A percentile compares a stretch with the other conserved stretches of the same genome.
These are phyloP conservation scores for Chlorella variabilis DNA, from an alignment of 163 green algal species.

Conservation along the genomic window DNA sequence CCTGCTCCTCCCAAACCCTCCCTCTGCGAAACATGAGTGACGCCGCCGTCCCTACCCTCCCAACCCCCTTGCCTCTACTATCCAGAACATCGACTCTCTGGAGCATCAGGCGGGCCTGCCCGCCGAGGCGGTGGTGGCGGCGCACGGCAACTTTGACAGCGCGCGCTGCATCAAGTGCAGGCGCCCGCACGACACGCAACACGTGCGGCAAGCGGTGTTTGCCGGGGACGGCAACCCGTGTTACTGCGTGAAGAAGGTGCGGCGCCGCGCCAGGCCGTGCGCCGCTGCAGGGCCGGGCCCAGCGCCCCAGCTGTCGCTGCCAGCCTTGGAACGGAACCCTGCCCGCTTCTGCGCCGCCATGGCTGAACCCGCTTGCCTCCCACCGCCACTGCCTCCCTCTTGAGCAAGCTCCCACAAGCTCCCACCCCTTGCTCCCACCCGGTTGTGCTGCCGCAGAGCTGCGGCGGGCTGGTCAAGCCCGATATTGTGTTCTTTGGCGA, in stretches of 20 bases:
- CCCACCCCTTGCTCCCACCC: neutral
- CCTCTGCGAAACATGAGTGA: no score
- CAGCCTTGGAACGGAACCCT: no score
- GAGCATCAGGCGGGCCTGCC: constrained; percentile 75
- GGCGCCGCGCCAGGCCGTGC: no score
- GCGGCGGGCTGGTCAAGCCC: constrained; percentile 82
- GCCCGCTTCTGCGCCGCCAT: no score
- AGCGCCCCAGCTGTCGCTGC: no score
- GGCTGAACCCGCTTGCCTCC: neutral
- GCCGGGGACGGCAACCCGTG: constrained; percentile 33
- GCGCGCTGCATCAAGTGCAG: constrained; percentile 67
- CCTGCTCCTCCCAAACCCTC: neutral
- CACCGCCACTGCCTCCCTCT: neutral
- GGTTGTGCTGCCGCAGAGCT: constrained; percentile 11
- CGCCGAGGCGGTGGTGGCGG: constrained; percentile 61
- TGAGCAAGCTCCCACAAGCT: no score
- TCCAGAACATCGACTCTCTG: constrained; percentile 82
- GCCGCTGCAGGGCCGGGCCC: no score
- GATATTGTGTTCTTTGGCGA: constrained; percentile 95
- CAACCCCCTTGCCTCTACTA: no score
- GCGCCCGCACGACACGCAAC: constrained; percentile 43
- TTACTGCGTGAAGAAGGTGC: constrained; percentile 34
- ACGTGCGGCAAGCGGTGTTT: constrained; percentile 64
- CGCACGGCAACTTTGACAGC: constrained; percentile 86
- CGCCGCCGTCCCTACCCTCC: no score